Conservation (phyloP, 495 filamentous ascomycete species). For the Bathelium albidoporum region DNA sequence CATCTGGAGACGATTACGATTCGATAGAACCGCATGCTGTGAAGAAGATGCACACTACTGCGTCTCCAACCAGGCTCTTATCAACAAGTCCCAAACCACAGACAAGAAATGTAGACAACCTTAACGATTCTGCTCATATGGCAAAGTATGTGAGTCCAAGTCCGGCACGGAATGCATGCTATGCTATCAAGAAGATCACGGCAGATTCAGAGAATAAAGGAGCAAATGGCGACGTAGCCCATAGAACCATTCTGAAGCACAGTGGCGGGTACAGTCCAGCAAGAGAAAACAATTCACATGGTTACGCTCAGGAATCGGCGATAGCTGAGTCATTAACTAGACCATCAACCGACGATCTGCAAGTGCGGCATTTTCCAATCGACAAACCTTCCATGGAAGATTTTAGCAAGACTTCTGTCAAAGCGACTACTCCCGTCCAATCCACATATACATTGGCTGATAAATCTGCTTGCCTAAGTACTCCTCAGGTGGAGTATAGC, state of each 20-base stretch:
- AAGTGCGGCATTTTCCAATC: neutral
- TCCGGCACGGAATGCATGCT: neutral
- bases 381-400: neutral
- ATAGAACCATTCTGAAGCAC: neutral
- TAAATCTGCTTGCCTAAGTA: neutral
- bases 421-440: neutral
- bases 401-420: neutral
- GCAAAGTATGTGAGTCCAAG: neutral
- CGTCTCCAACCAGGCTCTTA: neutral
- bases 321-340: neutral
- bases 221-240: constrained; percentile 3
- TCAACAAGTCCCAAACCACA: neutral
- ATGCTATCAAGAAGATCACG: neutral
- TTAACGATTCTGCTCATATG: neutral
- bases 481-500: neutral
- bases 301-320: neutral
- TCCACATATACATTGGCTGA: neutral
- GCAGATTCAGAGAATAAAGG: constrained; percentile 15
- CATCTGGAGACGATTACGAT: neutral
- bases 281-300: neutral
- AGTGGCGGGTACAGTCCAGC: neutral
- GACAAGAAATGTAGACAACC: neutral
- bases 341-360: neutral
- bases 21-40: neutral
- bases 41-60: neutral